Percentiles rank a stretch among this genome's conserved stretches.
Conservation (phyloP, 2,329 filamentous ascomycete genomes). For the Endoconidiophora laricicola region DNA sequence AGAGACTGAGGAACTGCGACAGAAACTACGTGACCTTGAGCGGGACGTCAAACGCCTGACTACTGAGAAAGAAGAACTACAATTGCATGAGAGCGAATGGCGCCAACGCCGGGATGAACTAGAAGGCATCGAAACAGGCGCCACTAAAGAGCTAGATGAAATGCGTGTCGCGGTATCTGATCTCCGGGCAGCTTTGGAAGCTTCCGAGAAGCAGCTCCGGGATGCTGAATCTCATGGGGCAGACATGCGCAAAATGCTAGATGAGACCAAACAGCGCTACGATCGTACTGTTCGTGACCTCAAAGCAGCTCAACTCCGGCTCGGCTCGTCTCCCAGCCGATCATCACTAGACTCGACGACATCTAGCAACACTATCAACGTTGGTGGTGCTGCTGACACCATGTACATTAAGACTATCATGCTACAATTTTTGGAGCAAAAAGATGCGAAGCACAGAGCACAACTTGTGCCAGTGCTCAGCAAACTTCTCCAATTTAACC, state of each 20-base stretch:
- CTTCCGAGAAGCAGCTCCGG: slow-evolving; percentile 67
- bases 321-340: slow-evolving; percentile 22
- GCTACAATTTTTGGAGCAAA: slow-evolving; percentile 66
- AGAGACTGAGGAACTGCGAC: slow-evolving; percentile 74
- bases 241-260: slow-evolving; percentile 58
- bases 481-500: slow-evolving; percentile 60
- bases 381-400: slow-evolving; percentile 26
- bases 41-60: slow-evolving; percentile 52
- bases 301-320: slow-evolving; percentile 34
- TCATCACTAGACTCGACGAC: slow-evolving; percentile 29
- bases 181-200: slow-evolving; percentile 66
- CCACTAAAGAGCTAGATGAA: slow-evolving; percentile 57
- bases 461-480: slow-evolving; percentile 65
- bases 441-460: slow-evolving; percentile 57
- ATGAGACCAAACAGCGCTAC: slow-evolving; percentile 59
- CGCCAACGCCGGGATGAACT: slow-evolving; percentile 58
- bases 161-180: slow-evolving; percentile 60
- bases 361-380: slow-evolving; percentile 15
- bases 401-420: slow-evolving; percentile 68
- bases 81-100: slow-evolving; percentile 57
- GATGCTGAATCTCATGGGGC: slow-evolving; percentile 70
- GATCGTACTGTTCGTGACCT: slow-evolving; percentile 63
- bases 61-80: slow-evolving; percentile 64
- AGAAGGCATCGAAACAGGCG: slow-evolving; percentile 51
- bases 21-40: slow-evolving; percentile 66